phyloP scores from a whole-genome alignment of 441 rosid species.

The Corymbia citriodora region DNA sequence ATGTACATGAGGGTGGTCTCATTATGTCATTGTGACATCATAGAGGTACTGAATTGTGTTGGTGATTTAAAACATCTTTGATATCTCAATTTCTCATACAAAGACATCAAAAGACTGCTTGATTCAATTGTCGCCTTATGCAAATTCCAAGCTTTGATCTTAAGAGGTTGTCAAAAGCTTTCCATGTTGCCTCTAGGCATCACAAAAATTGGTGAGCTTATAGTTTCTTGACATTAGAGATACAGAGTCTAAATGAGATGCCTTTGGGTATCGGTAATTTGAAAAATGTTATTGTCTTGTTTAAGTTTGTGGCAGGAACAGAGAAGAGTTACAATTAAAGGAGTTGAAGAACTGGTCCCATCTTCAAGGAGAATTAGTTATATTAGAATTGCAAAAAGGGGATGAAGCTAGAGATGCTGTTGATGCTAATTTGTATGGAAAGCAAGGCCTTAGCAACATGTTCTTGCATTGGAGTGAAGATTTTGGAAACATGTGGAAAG shows the following conservation, averaged over 20 bases:
- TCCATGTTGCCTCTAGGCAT: background rate
- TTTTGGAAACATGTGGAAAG: background rate
- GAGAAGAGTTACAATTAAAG: background rate
- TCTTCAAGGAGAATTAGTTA: background rate
- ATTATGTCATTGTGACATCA: background rate
- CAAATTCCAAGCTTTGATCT: background rate
- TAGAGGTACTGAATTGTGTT: background rate
- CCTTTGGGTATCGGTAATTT: background rate
- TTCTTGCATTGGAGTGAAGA: background rate
- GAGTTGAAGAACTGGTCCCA: background rate
- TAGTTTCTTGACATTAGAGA: background rate
- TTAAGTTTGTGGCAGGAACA: background rate
- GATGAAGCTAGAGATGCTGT: background rate
- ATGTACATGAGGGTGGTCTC: background rate
- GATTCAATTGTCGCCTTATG: background rate
- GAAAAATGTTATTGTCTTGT: background rate
- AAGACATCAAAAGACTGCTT: accelerated
- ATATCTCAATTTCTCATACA: background rate
- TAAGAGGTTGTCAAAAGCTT: background rate
- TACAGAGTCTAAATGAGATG: accelerated
- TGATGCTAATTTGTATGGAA: background rate
- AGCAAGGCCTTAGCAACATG: background rate
- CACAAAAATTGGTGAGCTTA: background rate
- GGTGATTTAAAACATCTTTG: background rate
- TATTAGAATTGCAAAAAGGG: background rate